Conservation (phyloP, 2,329 filamentous ascomycete species). For the Camptophora hylomeconis region DNA sequence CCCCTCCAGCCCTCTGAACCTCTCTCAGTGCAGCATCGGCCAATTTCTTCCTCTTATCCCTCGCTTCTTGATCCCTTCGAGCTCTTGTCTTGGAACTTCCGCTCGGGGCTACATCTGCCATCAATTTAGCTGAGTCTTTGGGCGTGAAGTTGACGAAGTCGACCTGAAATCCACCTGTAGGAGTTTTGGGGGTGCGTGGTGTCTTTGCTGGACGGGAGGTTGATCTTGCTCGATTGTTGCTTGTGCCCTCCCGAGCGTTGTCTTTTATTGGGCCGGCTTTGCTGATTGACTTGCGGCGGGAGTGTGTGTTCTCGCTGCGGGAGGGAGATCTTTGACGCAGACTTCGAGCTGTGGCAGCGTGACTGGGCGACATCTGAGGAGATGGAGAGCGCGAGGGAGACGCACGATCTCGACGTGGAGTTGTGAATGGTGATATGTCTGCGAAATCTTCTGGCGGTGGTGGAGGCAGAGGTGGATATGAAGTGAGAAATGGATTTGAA, state of each 20-base stretch:
- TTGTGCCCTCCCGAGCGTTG: no score
- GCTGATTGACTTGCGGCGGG: slow-evolving; percentile 26
- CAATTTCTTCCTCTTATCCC: slow-evolving; percentile 51
- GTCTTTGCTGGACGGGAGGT: slow-evolving; percentile 13
- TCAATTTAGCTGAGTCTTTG: slow-evolving; percentile 60
- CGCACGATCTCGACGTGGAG: slow-evolving; percentile 17
- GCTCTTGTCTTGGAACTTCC: slow-evolving; percentile 91
- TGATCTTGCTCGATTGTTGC: slow-evolving; percentile 8
- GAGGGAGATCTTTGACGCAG: slow-evolving; percentile 17
- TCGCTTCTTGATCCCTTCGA: slow-evolving; percentile 75
- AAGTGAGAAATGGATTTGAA: slow-evolving; percentile 25
- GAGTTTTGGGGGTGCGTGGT: slow-evolving; percentile 19
- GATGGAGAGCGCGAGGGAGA: slow-evolving; percentile 21
- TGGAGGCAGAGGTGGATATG: slow-evolving; percentile 27
- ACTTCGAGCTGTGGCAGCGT: slow-evolving; percentile 21
- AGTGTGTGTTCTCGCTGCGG: slow-evolving; percentile 19
- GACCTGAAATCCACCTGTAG: slow-evolving; percentile 12
- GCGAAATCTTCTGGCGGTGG: slow-evolving; percentile 25
- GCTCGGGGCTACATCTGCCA: slow-evolving; percentile 82
- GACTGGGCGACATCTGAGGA: slow-evolving; percentile 26
- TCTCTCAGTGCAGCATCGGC: slow-evolving; percentile 21
- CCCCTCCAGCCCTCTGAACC: slow-evolving; percentile 31
- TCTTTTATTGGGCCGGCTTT: slow-evolving; percentile 25
- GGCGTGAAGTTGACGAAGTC: slow-evolving; percentile 84
- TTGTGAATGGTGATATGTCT: slow-evolving; percentile 23